phyloP scores from a whole-genome alignment of 163 green algal species.

The Trebouxiophyceae sp. region DNA sequence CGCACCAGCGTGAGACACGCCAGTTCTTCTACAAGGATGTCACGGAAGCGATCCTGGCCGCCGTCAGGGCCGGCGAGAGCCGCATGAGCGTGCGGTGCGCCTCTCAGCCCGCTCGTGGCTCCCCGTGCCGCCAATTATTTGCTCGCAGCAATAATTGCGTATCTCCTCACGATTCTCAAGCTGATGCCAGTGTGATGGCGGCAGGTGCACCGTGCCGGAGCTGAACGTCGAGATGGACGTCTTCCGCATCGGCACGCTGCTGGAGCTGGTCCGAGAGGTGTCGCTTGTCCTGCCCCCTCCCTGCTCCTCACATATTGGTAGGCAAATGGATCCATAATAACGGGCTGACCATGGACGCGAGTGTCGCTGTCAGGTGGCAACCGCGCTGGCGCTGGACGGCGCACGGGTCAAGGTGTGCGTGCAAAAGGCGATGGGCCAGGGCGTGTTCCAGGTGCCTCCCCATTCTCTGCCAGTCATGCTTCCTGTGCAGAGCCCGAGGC shows the following conservation, averaged over 20 bases:
- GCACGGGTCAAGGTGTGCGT: conserved; percentile 69
- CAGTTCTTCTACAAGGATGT: conserved; percentile 36
- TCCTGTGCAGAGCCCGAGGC: too few relatives aligned
- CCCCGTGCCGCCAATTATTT: background rate
- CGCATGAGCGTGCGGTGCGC: conserved; percentile 21
- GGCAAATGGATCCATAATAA: too few relatives aligned
- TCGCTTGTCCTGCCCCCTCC: too few relatives aligned
- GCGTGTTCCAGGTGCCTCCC: conserved; percentile 52
- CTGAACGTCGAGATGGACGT: conserved; percentile 32
- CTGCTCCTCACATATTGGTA: too few relatives aligned
- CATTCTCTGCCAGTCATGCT: background rate
- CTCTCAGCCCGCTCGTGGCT: too few relatives aligned
- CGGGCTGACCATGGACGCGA: too few relatives aligned
- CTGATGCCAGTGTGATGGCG: background rate
- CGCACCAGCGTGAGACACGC: conserved; percentile 29
- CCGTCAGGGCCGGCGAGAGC: conserved; percentile 12
- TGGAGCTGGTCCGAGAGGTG: conserved; percentile 54
- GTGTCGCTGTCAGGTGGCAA: too few relatives aligned
- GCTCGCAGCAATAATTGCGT: background rate
- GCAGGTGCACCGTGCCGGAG: conserved; percentile 34
- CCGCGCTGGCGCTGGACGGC: conserved; percentile 48
- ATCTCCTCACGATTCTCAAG: background rate
- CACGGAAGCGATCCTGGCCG: conserved; percentile 7
- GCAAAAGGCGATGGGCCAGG: conserved; percentile 63
- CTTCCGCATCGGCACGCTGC: conserved; percentile 30